Percentiles rank a stretch among this genome's conserved stretches.
These are phyloP conservation scores for Zygotorulaspora chibaensis DNA, from an alignment of 805 yeast genomes.

Conservation along the genomic window DNA sequence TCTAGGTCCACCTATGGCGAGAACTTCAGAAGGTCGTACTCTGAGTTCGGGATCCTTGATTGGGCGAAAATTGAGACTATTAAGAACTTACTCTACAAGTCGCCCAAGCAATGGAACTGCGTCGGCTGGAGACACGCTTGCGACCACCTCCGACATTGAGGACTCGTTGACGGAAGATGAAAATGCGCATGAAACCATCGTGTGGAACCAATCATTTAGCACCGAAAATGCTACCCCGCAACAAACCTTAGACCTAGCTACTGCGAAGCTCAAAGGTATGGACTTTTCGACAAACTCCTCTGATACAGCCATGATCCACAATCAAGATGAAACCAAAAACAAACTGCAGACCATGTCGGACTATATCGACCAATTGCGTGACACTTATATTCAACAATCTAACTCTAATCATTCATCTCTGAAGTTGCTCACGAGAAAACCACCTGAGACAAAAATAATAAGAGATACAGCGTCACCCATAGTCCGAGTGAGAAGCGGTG, in stretches of 20 bases:
- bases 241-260: conserved; percentile 3
- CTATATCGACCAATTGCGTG: conserved; percentile 24
- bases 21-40: conserved; percentile 15
- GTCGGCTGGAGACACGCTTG: conserved; percentile 8
- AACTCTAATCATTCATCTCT: conserved; percentile 25
- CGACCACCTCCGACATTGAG: conserved; percentile 7
- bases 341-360: conserved; percentile 20
- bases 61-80: conserved; percentile 24
- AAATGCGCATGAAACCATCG: conserved; percentile 5
- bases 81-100: conserved; percentile 15
- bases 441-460: conserved; percentile 26
- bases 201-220: conserved; percentile 5
- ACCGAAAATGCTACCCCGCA: conserved; percentile 5
- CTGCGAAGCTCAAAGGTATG: conserved; percentile 7
- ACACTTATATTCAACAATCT: conserved; percentile 23
- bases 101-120: conserved; percentile 10
- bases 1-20: conserved; percentile 3
- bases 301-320: not conserved
- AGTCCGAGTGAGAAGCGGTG: conserved; percentile 24
- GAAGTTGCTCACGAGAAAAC: conserved; percentile 24
- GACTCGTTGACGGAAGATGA: conserved; percentile 13
- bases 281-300: not conserved
- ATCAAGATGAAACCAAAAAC: not conserved
- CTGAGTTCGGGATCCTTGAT: conserved; percentile 29
- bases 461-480: conserved; percentile 28